Base-by-base conservation (phyloP, 148 eudicot genomes). In the Camellia lanceoleosa region DNA sequence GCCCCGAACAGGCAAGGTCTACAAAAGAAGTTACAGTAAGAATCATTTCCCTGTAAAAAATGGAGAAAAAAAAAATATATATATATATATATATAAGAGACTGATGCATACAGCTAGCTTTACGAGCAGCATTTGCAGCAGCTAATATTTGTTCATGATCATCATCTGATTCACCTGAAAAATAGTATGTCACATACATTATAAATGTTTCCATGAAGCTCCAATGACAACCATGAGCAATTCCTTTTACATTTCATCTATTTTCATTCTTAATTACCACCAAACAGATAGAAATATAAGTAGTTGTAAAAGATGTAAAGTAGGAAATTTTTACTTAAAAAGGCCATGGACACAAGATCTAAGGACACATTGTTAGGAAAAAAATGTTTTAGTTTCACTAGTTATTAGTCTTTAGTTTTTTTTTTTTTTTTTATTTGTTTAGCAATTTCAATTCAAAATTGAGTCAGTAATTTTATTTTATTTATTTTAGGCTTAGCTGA, bases 61-160 rank as follows among this genome's bases (percentile, higher is more conserved):
- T 15, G 51, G 73, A 47, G 61, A 55, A 68, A 67, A 46, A n/a
- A 66, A 56, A 54, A 65, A 16, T n/a, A 11, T 19, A 47, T 18
- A 30, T 54, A 19, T 30, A 30, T 30, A 30, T 30, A 30, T 30
- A 30, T 30, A 30, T 30, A 30, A 30, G 38, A 16, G 46, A 52
- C 20, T 16, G 56, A 68, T 54, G n/a, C 58, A 38, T 86, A 89
- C 92, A 73, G 81, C 83, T 82, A 68, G 92, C 84, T 79, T 87
- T 87, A 63, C 88, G 84, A 67, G 92, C 90, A 77, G 87, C 70
- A 78, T 88, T 80, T 51, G 92, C 90, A 75, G 92, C 92, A 30
- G 87, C 88, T 65, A 89, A 75, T 68, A 87, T 74, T 74, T 89
- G 90, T 80, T 89, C 90, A 82, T 46, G 75, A 52, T 72, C 92